Percentiles rank a stretch among this genome's conserved stretches.
Evolutionary conservation across 768 basidiomycete genomes (phyloP).

Genomic region (Exidia glandulosa): DNA sequence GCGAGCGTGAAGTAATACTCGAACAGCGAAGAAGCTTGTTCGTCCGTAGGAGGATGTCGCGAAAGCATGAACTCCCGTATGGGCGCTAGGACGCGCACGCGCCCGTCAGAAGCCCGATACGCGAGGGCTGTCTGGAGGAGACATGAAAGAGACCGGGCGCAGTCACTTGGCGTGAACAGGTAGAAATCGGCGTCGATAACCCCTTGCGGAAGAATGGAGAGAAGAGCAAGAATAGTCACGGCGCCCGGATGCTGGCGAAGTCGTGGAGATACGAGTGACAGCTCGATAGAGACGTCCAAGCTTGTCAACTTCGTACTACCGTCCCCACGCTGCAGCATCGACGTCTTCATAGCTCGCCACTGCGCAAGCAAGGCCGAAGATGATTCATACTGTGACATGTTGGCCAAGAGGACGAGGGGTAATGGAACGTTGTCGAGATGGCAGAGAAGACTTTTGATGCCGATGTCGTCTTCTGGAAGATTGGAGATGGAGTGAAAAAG

Average conservation of each 20-base stretch:
- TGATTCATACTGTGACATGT: neutral
- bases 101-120: neutral
- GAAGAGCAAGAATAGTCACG: neutral
- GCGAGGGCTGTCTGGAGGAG: neutral
- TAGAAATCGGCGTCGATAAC: conserved; percentile 9
- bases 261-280: neutral
- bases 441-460: neutral
- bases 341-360: neutral
- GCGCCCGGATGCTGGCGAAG: neutral
- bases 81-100: neutral
- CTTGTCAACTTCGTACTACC: neutral
- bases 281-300: neutral
- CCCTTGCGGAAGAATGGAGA: neutral
- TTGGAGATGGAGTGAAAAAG: neutral
- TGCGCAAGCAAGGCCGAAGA: neutral
- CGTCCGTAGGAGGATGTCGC: neutral
- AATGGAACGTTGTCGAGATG: neutral
- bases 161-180: neutral
- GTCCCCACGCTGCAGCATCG: neutral
- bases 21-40: neutral
- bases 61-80: neutral
- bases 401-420: neutral
- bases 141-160: neutral
- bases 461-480: neutral
- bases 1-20: neutral